Conservation (phyloP, 768 basidiomycete species). For the Lactarius sp. region DNA sequence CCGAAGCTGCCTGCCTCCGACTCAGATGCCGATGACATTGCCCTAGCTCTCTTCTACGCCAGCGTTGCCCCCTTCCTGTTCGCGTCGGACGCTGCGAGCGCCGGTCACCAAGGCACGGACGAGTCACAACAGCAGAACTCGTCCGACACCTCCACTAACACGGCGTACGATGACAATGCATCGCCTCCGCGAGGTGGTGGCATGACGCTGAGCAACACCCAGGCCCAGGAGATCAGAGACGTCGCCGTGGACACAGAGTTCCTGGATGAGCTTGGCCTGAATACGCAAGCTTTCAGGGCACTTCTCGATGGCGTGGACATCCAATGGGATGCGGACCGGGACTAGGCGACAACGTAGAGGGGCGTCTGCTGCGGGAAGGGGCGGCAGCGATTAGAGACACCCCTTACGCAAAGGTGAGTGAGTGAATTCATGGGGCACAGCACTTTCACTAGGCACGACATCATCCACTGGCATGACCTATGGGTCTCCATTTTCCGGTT, state of each 20-base stretch:
- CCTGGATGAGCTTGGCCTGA: conserved; percentile 20
- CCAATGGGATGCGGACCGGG: neutral
- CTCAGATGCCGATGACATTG: neutral
- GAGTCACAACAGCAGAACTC: neutral
- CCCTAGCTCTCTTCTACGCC: neutral
- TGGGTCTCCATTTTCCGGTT: neutral
- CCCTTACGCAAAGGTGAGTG: conserved; percentile 12
- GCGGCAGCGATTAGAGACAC: neutral
- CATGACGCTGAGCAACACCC: neutral
- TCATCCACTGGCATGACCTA: neutral
- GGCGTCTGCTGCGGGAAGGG: neutral
- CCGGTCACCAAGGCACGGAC: neutral
- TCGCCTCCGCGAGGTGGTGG: neutral
- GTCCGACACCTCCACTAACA: neutral
- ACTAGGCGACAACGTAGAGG: no score
- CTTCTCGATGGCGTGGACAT: conserved; percentile 9
- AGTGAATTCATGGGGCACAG: neutral
- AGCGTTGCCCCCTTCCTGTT: neutral
- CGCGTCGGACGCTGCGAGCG: neutral
- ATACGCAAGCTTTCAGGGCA: neutral
- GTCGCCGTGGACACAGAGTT: conserved; percentile 26
- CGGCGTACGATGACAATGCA: neutral
- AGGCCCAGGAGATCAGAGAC: conserved; percentile 28
- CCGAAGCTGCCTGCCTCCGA: neutral
- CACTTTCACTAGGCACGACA: conserved; percentile 2